These are phyloP conservation scores for Thelonectria discophora DNA, from an alignment of 2,329 filamentous ascomycete species.

Conservation along the genomic window DNA sequence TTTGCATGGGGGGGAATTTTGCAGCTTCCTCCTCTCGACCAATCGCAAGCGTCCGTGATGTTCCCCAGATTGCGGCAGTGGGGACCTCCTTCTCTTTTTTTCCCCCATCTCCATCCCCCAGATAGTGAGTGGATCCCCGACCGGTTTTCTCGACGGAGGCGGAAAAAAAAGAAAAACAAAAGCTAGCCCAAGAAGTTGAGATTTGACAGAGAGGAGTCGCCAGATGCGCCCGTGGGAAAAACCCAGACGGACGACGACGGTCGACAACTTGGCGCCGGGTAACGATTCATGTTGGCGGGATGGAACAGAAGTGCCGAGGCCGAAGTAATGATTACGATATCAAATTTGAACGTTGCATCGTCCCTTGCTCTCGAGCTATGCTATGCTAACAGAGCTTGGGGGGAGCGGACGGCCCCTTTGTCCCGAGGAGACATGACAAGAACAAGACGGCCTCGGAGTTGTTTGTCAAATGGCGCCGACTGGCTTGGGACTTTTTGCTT, in stretches of 20 bases:
- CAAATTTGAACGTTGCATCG: not conserved
- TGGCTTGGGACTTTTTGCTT: not conserved
- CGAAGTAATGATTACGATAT: too few species aligned
- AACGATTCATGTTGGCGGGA: not conserved
- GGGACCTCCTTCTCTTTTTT: too few species aligned
- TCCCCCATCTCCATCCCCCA: conserved; percentile 17
- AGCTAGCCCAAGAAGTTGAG: too few species aligned
- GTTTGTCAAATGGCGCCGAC: not conserved
- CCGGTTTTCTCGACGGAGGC: not conserved
- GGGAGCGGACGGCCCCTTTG: conserved; percentile 1
- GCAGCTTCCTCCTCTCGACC: too few species aligned
- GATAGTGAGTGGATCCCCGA: not conserved
- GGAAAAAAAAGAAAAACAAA: not conserved
- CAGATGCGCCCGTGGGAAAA: too few species aligned
- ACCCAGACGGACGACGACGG: too few species aligned
- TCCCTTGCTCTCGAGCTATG: too few species aligned
- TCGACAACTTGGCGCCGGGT: too few species aligned
- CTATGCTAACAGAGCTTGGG: too few species aligned
- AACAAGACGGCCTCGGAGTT: conserved; percentile 14
- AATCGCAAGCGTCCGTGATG: too few species aligned
- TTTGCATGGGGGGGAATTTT: too few species aligned
- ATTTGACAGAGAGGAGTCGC: not conserved
- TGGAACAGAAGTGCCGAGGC: not conserved
- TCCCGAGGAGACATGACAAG: not conserved
- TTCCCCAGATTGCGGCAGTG: too few species aligned